Evolutionary conservation across 495 filamentous ascomycete genomes (phyloP).

Genomic region (Penicillium ochrochloron): DNA sequence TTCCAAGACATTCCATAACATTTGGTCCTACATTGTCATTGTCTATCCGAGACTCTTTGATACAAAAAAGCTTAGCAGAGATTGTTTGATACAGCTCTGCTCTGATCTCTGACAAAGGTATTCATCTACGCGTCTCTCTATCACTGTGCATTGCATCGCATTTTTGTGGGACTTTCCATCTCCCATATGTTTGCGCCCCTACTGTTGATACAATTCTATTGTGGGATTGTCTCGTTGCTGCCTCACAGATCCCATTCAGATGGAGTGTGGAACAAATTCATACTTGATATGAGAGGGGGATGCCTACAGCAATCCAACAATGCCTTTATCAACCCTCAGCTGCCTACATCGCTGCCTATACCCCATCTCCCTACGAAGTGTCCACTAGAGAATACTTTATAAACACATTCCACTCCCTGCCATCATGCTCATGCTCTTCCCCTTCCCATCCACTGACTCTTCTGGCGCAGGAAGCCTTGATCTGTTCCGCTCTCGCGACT

Average conservation of each 20-base stretch:
- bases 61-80: conserved; percentile 8
- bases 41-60: not conserved
- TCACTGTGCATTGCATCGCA: conserved; percentile 3
- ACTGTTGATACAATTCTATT: not conserved
- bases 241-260: conserved; percentile 8
- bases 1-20: conserved; percentile 14
- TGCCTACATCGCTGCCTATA: conserved; percentile 9
- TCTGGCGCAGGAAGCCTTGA: conserved; percentile 22
- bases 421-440: not conserved
- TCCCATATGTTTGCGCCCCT: not conserved
- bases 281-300: not conserved
- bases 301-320: conserved; percentile 6
- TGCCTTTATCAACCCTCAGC: conserved; percentile 1
- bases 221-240: not conserved
- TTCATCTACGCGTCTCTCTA: conserved; percentile 15
- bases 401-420: not conserved
- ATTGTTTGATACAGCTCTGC: conserved; percentile 16
- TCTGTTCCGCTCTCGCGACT: conserved; percentile 19
- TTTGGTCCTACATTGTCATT: conserved; percentile 9
- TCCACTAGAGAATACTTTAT: not conserved
- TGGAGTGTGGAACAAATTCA: not conserved
- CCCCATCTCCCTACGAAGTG: not conserved
- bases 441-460: conserved; percentile 13
- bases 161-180: conserved; percentile 2
- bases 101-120: conserved; percentile 29